Conservation (phyloP, 176 grass and related monocot genomes). For the Eremochloa ophiuroides region DNA sequence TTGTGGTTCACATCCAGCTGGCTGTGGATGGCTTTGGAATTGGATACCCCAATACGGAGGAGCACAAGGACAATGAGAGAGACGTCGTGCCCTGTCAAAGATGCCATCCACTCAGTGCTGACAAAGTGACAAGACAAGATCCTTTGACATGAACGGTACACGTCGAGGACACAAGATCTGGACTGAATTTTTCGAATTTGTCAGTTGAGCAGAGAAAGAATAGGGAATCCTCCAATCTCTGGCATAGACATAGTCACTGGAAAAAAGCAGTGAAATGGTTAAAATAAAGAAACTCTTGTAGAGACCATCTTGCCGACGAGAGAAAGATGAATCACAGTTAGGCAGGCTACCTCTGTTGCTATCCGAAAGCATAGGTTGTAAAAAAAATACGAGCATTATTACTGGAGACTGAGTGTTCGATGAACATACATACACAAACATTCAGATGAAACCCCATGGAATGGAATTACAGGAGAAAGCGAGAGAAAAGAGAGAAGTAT, state of each 20-base stretch:
- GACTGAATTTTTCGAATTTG: background rate
- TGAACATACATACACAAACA: background rate
- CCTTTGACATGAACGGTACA: background rate
- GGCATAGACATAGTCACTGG: background rate
- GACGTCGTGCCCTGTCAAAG: constrained; percentile 31
- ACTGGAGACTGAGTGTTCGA: background rate
- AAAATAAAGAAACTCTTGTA: background rate
- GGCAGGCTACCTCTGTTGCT: no score
- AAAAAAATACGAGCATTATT: background rate
- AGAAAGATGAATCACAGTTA: no score
- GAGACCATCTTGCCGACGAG: background rate
- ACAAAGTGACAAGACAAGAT: background rate
- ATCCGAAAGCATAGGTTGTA: background rate
- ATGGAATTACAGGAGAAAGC: background rate
- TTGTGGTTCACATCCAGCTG: constrained; percentile 33
- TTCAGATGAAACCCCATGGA: background rate
- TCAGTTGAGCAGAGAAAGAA: background rate
- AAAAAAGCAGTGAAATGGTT: background rate
- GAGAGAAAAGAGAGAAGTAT: background rate
- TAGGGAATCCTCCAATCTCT: background rate
- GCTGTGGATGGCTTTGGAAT: background rate
- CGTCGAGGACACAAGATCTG: background rate
- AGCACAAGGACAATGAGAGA: constrained; percentile 31
- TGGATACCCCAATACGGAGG: constrained; percentile 18
- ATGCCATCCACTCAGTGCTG: background rate